Base-by-base conservation (phyloP, 2,329 filamentous ascomycete genomes). In the Aspergillus sp. region DNA sequence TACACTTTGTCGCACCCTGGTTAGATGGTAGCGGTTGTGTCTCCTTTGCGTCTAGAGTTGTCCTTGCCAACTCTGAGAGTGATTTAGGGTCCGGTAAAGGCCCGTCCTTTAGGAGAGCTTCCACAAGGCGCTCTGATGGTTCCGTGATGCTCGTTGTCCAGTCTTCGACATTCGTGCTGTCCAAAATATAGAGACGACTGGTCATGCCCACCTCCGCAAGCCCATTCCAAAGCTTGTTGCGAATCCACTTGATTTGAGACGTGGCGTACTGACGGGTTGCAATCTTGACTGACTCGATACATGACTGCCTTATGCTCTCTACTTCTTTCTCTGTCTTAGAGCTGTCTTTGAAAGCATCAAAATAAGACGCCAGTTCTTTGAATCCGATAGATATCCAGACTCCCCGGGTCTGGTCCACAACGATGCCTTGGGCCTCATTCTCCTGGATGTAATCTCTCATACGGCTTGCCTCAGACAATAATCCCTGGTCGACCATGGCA, bases 361-460 rank as follows among this genome's bases (percentile, higher is more conserved):
- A 76, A 67, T 92, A 96, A 0, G 85, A 81, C 56, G 89, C 83
- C 69, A 98, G 89, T 69, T 99, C 91, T 71, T 96, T 97, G 75
- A 92, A 97, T 1, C 95, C 95, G 60, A 99, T 99, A 1, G 93
- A 95, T 53, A 96, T 89, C 92, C 93, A 99, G 43, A 99, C 96
- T 0, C 95, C 96, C 53, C 87, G 86, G 1, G 85, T 89, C 62
- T 85, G 82, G 68, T 98, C 91, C 2, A 95, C 75, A 0, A 73
- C 62, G 2, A 79, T 73, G 0, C 85, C 88, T 2, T 76, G 67
- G 0, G 76, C 69, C 48, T 77, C 70, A 53, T 81, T 74, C 4
- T 74, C 64, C 15, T 76, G 65, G 2, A 83, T 73, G 58, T 83
- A 81, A 1, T 74, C 68, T 12, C 78, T 76, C 65, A 90, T 80